Evolutionary conservation across 306 rosid genomes (phyloP).

Genomic region (Gleditsia sinensis): DNA sequence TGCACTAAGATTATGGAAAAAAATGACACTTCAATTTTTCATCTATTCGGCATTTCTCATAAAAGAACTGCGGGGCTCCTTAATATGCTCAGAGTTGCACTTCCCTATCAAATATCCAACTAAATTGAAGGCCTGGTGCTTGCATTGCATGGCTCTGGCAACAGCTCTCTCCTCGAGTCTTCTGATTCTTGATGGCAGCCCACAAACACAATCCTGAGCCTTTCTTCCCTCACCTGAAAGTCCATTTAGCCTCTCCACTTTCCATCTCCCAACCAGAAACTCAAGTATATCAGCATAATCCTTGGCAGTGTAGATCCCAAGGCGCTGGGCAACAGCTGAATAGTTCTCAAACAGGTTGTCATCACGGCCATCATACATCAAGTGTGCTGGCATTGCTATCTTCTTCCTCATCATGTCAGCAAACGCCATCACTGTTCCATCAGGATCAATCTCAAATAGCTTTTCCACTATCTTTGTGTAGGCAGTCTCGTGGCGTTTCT

Average conservation of each 20-base stretch:
- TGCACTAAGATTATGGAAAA: slow-evolving; percentile 18
- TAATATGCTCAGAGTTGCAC: slow-evolving; percentile 56
- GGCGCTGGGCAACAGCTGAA: slow-evolving; percentile 79
- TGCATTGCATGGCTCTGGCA: slow-evolving; percentile 66
- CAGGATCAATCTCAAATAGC: slow-evolving; percentile 86
- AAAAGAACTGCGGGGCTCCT: slow-evolving; percentile 21
- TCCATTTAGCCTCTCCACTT: slow-evolving; percentile 65
- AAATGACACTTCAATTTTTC: slow-evolving; percentile 30
- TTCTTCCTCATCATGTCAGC: slow-evolving; percentile 99
- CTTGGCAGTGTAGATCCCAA: slow-evolving; percentile 85
- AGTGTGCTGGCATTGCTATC: slow-evolving; percentile 87
- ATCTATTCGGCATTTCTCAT: slow-evolving; percentile 24
- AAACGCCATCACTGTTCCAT: slow-evolving; percentile 70
- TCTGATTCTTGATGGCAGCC: slow-evolving; percentile 80
- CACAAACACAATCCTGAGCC: slow-evolving; percentile 85
- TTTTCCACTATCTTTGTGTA: slow-evolving; percentile 87
- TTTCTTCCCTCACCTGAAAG: slow-evolving; percentile 76
- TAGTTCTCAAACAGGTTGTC: slow-evolving; percentile 76
- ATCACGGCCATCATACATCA: slow-evolving; percentile 86
- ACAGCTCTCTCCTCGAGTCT: slow-evolving; percentile 85
- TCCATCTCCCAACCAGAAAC: slow-evolving; percentile 88
- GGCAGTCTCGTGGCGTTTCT: slow-evolving; percentile 93
- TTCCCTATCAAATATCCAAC: slow-evolving; percentile 80
- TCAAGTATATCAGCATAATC: slow-evolving; percentile 92
- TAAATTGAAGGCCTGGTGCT: slow-evolving; percentile 49